A percentile compares a stretch with the other conserved stretches of the same genome.
Conservation (phyloP, 164 flowering plant species). For the Vitis rupestris region DNA sequence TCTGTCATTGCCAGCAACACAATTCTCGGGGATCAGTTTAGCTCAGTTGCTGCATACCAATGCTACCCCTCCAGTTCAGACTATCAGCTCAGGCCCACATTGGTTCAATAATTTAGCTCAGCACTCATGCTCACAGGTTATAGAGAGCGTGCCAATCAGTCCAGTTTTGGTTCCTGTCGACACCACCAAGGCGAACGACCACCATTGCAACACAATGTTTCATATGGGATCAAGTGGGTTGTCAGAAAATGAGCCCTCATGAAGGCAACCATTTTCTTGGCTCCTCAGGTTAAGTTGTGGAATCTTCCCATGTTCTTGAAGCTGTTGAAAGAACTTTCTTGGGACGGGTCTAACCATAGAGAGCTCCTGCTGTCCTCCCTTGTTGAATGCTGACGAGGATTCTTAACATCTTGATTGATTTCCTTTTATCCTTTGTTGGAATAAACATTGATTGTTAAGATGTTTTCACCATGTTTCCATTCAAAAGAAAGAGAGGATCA, state of each 20-base stretch:
- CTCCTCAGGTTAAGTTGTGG: no score
- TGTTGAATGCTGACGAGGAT: no score
- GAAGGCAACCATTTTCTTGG: constrained; percentile 1
- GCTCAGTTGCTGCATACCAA: neutral
- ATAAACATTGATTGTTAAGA: no score
- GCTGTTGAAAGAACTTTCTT: neutral
- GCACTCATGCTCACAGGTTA: neutral
- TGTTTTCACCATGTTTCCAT: no score
- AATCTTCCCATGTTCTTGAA: neutral
- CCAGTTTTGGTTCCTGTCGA: neutral
- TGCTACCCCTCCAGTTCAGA: neutral
- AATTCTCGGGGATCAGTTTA: neutral
- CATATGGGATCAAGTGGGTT: neutral
- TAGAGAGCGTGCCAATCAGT: neutral
- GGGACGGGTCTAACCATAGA: neutral
- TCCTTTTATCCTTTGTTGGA: no score
- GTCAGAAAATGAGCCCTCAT: neutral
- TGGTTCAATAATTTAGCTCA: neutral
- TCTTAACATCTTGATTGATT: no score
- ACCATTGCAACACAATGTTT: neutral
- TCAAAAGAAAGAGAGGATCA: no score
- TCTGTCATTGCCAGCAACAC: constrained; percentile 27
- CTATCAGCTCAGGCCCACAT: neutral
- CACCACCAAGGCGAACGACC: neutral
- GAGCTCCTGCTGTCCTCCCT: no score